Base-by-base conservation (phyloP, 2,329 filamentous ascomycete species). In the Helminthosporium solani region DNA sequence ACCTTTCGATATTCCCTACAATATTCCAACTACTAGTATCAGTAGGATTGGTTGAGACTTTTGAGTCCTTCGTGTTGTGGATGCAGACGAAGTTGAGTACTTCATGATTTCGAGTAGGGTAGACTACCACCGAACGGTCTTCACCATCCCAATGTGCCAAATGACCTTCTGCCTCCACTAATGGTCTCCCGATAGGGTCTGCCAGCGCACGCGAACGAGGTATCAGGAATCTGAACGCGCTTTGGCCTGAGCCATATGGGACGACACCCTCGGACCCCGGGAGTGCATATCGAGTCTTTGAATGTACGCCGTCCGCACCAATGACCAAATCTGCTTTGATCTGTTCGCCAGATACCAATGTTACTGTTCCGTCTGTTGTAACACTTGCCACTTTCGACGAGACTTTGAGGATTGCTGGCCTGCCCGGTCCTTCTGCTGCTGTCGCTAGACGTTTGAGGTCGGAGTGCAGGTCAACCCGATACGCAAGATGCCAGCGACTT, bases 201-300 rank as follows among this genome's bases (percentile, higher is more conserved):
- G 58, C 67, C 5, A 71, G 46, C 0, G 71, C 69, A 3, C 67
- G 70, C 12, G 79, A 73, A 1, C 73, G 71, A 0, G 73, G 67
- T 0, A 84, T 71, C 4, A 82, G 59, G 61, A 82, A 84, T 7
- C 81, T 73, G 58, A 81, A 84, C 0, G 80, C 79, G 34, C 75
- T 79, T 57, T 81, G 81, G 2, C 80, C 80, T 2, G 74, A 76
- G 1, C 71, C 68, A 33, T 72, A 74, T 0, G 74, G 67, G 27
- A 69, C 66, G 15, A 72, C 53, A 3, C 65, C 57, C 27, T 49
- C 54, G 33, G 52, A 70, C 9, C 58, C 61, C 3, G 61, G 59
- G 2, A 67, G 46, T 2, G 40, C 42, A 1, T 44, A 33, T 15
- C 64, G 39, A 1, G 60, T 59, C n/a, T 65, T 64, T 33, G 73